Evolutionary conservation across 495 filamentous ascomycete species (phyloP), one percentile per base, ranked within the genome.

Genomic region (Neurospora sp.): DNA sequence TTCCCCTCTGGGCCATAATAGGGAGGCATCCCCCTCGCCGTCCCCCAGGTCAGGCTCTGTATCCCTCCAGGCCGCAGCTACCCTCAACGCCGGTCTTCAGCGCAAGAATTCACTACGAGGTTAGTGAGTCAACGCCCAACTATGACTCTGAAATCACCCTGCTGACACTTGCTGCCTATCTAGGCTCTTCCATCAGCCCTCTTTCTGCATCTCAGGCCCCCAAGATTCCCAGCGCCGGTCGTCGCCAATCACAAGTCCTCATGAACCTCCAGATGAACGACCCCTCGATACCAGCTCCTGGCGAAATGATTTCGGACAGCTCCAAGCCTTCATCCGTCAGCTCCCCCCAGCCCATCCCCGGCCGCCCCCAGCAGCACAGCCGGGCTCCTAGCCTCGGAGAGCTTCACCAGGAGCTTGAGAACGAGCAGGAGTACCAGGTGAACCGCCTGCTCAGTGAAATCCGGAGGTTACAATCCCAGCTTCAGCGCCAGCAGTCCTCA

Each of bases 381-480:
- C 84, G 87, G 11, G 83, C 92, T 10, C 94, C 94, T 1, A 97
- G 93, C 71, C 81, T 98, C 61, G 95, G 95, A n/a, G 95, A 98
- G 81, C 85, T 99, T 44, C 94, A 98, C 78, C 95, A 99, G 77
- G 93, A 97, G 78, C 85, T 98, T 8, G 96, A 99, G 81, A 92
- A 91, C 69, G 96, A 99, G 79, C 94, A 97, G 80, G 96, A 99
- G 81, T 93, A 90, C 12, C 95, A 97, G 83, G 96, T 99, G 80
- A 98, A 98, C 78, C 91, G 95, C 39, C 89, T 99, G 1, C 86
- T 99, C 20, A 88, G 89, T 70, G 92, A 96, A 88, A 98, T 99
- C 75, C 91, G 93, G 69, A 88, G 90, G 70, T 91, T 97, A 76
- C 95, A 97, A 79, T 81, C 90, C 27, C 93, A 97, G 72, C 84